Conservation (phyloP, 805 yeast genomes). For the Pichia occidentalis region DNA sequence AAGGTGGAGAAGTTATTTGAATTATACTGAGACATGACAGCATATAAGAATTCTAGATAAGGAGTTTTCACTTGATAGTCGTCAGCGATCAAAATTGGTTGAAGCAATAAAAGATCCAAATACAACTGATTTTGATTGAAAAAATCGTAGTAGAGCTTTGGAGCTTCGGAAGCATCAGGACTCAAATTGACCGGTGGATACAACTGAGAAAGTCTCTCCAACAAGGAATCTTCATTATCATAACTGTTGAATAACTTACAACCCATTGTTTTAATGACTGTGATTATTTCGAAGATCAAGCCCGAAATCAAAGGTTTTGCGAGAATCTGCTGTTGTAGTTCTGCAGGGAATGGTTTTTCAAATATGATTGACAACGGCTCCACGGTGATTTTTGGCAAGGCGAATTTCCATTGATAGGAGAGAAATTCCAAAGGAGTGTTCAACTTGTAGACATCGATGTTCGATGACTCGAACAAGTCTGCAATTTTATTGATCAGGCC, state of each 20-base stretch:
- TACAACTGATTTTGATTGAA: conserved; percentile 50
- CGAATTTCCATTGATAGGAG: conserved; percentile 79
- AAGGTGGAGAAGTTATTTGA: conserved; percentile 39
- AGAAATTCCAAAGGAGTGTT: conserved; percentile 50
- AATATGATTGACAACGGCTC: conserved; percentile 70
- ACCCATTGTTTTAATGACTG: conserved; percentile 71
- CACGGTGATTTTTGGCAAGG: conserved; percentile 70
- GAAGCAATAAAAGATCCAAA: conserved; percentile 70
- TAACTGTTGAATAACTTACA: conserved; percentile 63
- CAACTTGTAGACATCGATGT: conserved; percentile 43
- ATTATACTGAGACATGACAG: conserved; percentile 61
- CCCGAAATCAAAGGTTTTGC: conserved; percentile 86
- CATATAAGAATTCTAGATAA: conserved; percentile 80
- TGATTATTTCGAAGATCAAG: conserved; percentile 63
- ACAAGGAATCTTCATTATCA: conserved; percentile 57
- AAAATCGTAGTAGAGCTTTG: conserved; percentile 62
- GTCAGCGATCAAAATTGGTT: conserved; percentile 86
- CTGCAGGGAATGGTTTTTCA: conserved; percentile 59
- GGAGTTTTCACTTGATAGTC: conserved; percentile 84
- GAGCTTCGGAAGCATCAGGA: conserved; percentile 38
- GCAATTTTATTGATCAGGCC: conserved; percentile 33
- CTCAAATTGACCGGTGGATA: conserved; percentile 32
- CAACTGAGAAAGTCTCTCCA: conserved; percentile 44
- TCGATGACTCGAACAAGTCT: conserved; percentile 33
- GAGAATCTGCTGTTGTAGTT: conserved; percentile 57